Evolutionary conservation across 2,329 filamentous ascomycete genomes (phyloP), one percentile per base, ranked within the genome.

Genomic region (Parascedosporium putredinis): DNA sequence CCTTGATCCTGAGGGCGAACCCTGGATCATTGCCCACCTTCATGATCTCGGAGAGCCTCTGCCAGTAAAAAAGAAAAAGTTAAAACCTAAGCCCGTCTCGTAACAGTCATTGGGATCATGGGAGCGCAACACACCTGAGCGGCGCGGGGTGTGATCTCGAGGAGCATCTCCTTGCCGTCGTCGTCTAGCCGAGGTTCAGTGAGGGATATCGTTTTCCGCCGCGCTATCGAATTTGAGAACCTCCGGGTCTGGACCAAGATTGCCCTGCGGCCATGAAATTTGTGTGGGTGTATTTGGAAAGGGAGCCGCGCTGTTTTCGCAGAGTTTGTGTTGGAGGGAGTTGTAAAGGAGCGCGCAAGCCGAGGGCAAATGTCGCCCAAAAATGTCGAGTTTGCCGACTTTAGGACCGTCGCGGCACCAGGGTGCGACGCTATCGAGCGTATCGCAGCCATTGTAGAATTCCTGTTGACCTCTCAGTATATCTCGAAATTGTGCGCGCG

Each of bases 1-100:
- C 90, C 53, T 86, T 84, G 56, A 98, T 86, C 48, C 91, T 86
- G n/a, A 98, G 76, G 22, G 89, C 87, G 27, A 95, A 79, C 59
- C 86, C 74, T 2, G 88, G 87, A 63, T 95, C 94, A 16, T 64
- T 60, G 59, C 86, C 82, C 57, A 81, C 79, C 33, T 68, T 61
- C 75, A 88, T 89, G 55, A 93, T 95, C 56, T 88, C 77, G 51
- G 79, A 75, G 27, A 96, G 79, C 31, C 89, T 86, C 78, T 81
- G 57, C 33, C 31, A 40, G n/a, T n/a, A 14, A 12, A 14, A 36
- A 29, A 23, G 36, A 27, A n/a, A 9, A 6, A 23, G 47, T 27
- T 14, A 23, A 18, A 5, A 27, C n/a, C n/a, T n/a, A n/a, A n/a
- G n/a, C n/a, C n/a, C n/a, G n/a, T n/a, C n/a, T n/a, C n/a, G n/a